Evolutionary conservation across 2,329 filamentous ascomycete species (phyloP), one percentile per base, ranked within the genome.

Genomic region (Ophiostoma montium): DNA sequence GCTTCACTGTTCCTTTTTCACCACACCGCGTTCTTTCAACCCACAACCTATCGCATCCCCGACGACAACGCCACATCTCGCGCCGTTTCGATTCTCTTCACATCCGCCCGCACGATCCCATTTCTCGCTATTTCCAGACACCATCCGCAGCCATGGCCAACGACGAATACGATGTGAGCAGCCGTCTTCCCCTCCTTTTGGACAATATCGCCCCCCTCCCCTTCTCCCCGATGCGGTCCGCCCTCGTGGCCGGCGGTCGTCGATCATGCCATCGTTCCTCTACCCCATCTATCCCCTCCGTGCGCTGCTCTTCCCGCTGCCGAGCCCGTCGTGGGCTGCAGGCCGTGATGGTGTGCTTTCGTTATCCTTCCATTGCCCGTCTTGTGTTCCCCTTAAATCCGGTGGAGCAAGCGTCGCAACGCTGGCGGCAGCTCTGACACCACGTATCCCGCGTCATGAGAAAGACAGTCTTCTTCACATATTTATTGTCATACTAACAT

Each of bases 101-200:
- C 39, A 21, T 21, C 41, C 30, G 31, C 27, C 27, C 39, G 9
- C 39, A 1, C 15, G 7, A 30, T 33, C 13, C 15, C 3, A 47
- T 42, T 36, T 13, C 30, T 36, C 19, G 32, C 27, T 42, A 18
- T 32, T 36, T 18, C 35, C 31, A 30, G 19, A 50, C 30, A 27
- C 16, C 18, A 43, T 8, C 42, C 39, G 48, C 43, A 33, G 50
- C 48, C 50, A 98, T 96, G 92, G 92, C 90, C 65, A 98, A 96
- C 82, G 92, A 98, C 79, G 92, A 98, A 76, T 98, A 98, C 75
- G 92, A 98, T 83, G 90, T 96, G 74, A 76, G 88, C 66, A 49
- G 50, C 43, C 27, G 33, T 21, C 23, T n/a, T 42, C 41, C 50
- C 50, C 33, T 31, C 38, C 31, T 39, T 48, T 35, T 27, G 23